Evolutionary conservation across 495 filamentous ascomycete genomes (phyloP).

Genomic region (Thermothielavioides terrestris): DNA sequence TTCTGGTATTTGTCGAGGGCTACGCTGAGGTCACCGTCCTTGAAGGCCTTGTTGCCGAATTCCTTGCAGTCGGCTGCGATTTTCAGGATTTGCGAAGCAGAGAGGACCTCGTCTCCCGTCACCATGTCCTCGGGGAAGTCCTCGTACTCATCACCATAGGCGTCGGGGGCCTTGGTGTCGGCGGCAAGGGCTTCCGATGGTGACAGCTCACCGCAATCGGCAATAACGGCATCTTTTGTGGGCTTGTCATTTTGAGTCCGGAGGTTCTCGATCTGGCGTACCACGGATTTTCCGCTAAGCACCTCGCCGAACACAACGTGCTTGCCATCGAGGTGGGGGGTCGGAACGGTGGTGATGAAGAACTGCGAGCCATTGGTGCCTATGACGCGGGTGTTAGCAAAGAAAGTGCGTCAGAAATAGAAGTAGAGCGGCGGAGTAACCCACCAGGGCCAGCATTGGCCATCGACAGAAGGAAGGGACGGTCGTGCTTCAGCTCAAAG

Average conservation of each 20-base stretch:
- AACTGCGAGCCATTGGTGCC: slow-evolving; percentile 96
- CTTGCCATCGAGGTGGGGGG: slow-evolving; percentile 90
- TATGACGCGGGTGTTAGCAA: slow-evolving; percentile 20
- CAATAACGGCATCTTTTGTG: slow-evolving; percentile 57
- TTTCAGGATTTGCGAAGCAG: slow-evolving; percentile 57
- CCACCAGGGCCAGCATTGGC: slow-evolving; percentile 92
- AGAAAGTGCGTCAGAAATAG: neutral
- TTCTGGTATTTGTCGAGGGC: slow-evolving; percentile 96
- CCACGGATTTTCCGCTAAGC: slow-evolving; percentile 78
- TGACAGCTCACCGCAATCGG: slow-evolving; percentile 78
- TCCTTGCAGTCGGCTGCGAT: slow-evolving; percentile 86
- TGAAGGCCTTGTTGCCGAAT: slow-evolving; percentile 88
- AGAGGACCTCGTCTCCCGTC: slow-evolving; percentile 42
- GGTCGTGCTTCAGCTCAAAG: slow-evolving; percentile 86
- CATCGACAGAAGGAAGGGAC: slow-evolving; percentile 93
- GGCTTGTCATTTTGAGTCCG: slow-evolving; percentile 80
- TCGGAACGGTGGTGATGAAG: slow-evolving; percentile 91
- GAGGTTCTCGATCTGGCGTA: slow-evolving; percentile 85
- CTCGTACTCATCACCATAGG: slow-evolving; percentile 85
- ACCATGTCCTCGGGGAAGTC: slow-evolving; percentile 83
- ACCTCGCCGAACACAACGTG: slow-evolving; percentile 99
- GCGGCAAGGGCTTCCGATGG: slow-evolving; percentile 56
- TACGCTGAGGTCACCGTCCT: slow-evolving; percentile 56
- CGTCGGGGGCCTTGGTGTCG: slow-evolving; percentile 58
- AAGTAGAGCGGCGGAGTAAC: slow-evolving; percentile 13